Evolutionary conservation across 2,329 filamentous ascomycete genomes (phyloP).

Genomic region (Talaromyces marneffei): DNA sequence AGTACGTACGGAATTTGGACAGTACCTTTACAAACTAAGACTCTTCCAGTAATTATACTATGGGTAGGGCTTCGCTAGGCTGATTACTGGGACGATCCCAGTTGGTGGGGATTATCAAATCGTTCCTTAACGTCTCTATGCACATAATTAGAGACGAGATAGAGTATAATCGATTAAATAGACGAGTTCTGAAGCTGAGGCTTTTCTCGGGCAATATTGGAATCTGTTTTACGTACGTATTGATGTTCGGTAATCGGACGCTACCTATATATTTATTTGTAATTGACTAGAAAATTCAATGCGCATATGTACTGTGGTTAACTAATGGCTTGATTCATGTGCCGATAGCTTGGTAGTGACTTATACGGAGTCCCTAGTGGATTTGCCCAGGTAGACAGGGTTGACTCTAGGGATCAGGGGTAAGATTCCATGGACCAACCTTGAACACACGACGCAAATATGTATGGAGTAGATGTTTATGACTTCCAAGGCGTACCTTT

Average conservation of each 20-base stretch:
- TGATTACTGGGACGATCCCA: neutral
- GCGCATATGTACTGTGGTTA: neutral
- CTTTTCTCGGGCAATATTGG: neutral
- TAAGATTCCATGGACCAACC: neutral
- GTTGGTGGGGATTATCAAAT: neutral
- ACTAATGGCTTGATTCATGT: neutral
- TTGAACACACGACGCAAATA: neutral
- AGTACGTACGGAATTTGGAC: neutral
- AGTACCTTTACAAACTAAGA: neutral
- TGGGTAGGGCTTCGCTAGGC: constrained; percentile 4
- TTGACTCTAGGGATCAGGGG: neutral
- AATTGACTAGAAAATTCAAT: neutral
- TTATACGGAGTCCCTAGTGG: neutral
- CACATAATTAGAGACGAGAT: neutral
- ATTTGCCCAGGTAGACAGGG: neutral
- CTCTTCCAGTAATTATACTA: constrained; percentile 3
- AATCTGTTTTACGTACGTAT: neutral
- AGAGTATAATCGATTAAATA: neutral
- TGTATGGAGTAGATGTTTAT: neutral
- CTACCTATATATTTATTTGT: neutral
- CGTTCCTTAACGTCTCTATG: neutral
- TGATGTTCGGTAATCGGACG: neutral
- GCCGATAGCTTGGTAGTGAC: neutral
- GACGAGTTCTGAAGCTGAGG: neutral
- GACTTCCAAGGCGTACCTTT: neutral